phyloP scores from a whole-genome alignment of 345 rosid genomes.

The Ricinus communis region DNA sequence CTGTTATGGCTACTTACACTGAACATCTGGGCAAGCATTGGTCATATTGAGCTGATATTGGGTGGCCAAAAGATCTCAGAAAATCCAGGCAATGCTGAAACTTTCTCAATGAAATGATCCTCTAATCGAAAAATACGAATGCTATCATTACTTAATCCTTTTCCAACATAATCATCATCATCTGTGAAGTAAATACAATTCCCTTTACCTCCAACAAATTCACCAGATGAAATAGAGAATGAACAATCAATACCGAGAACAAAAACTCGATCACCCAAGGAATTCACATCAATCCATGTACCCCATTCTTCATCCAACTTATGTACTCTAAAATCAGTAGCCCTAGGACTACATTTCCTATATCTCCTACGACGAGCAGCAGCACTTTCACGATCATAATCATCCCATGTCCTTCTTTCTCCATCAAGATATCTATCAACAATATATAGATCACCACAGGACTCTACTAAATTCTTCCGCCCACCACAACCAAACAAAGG shows the following conservation, averaged over 20 bases:
- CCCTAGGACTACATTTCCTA: neutral
- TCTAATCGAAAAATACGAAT: constrained; percentile 17
- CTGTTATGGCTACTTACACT: neutral
- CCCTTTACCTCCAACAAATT: constrained; percentile 14
- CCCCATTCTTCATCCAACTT: constrained; percentile 32
- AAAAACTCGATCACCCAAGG: constrained; percentile 26
- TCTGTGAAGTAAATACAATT: constrained; percentile 24
- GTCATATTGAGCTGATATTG: neutral
- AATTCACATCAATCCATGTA: constrained; percentile 22
- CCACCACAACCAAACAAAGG: constrained; percentile 22
- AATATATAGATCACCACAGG: constrained; percentile 27
- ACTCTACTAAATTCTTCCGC: constrained; percentile 25
- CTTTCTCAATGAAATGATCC: constrained; percentile 5
- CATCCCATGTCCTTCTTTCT: constrained; percentile 3
- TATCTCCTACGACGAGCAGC: neutral
- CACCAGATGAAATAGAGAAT: constrained; percentile 11
- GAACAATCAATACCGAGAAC: constrained; percentile 17
- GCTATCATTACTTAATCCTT: neutral
- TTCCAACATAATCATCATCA: neutral
- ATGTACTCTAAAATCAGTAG: constrained; percentile 19
- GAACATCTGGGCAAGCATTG: neutral
- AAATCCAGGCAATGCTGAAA: neutral
- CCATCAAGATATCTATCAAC: constrained; percentile 29
- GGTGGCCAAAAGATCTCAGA: constrained; percentile 13
- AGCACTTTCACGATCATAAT: neutral